Evolutionary conservation across 257 asterid genomes (phyloP), one percentile per base, ranked within the genome.

Genomic region (Verbena officinalis): DNA sequence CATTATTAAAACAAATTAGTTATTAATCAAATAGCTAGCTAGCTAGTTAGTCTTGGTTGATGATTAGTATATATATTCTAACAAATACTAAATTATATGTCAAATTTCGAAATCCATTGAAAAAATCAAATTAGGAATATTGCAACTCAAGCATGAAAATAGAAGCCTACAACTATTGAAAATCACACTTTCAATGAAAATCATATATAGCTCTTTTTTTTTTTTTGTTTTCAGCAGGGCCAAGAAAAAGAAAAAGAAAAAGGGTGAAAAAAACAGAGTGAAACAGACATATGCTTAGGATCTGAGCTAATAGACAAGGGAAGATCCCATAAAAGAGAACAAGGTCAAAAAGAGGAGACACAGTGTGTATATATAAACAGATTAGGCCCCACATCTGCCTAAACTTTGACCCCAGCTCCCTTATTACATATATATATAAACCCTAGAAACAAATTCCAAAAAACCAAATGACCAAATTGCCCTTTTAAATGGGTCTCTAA

Each of bases 301-400:
- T 76, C 76, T 73, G 44, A 65, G 84, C 62, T 61, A 62, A 71
- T 70, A 74, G 84, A 77, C 81, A 62, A 80, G 43, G 38, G 54
- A 76, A 83, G 81, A 83, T 71, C 78, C 81, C 73, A 72, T 59
- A 68, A 64, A 64, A 59, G 38, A 19, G 44, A 55, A 30, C 24
- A 23, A 64, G 82, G 89, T 84, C 85, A 84, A 86, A 80, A 82
- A 78, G 80, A 67, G 68, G 58, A 74, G 65, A 62, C 78, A 70
- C 77, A 7, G 38, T 62, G 60, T 73, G 15, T 2, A 65, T 59
- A 34, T 43, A 56, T 0, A 9, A 23, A 56, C 51, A 36, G 65
- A 33, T 4, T 50, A 75, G 80, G 70, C 73, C 86, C 73, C 73
- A 34, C 33, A 13, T n/a, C 67, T 62, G 27, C 50, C 27, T n/a